Conservation (phyloP, 2,329 filamentous ascomycete genomes). For the Botrytis fabae region DNA sequence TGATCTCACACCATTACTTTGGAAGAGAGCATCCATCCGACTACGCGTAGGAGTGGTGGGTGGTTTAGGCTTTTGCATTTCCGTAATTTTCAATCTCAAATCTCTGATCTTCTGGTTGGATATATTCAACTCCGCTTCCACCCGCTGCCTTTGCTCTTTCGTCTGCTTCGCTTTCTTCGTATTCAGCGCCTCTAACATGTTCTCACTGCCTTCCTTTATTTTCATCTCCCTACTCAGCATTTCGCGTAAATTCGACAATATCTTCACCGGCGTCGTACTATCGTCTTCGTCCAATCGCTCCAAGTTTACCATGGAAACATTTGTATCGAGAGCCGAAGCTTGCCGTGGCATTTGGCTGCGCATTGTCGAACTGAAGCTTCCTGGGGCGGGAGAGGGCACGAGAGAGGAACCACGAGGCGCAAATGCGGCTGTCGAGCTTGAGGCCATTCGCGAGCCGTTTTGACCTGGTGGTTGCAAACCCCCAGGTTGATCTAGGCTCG, state of each 20-base stretch:
- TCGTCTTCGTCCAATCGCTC: conserved; percentile 66
- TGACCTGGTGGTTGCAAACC: conserved; percentile 49
- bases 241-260: conserved; percentile 74
- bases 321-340: conserved; percentile 58
- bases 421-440: conserved; percentile 60
- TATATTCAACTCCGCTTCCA: conserved; percentile 86
- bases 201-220: conserved; percentile 97
- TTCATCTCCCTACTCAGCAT: conserved; percentile 93
- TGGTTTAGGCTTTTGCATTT: conserved; percentile 54
- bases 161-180: conserved; percentile 94
- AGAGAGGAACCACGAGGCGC: conserved; percentile 68
- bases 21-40: conserved; percentile 51
- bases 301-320: conserved; percentile 49
- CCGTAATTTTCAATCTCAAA: conserved; percentile 60
- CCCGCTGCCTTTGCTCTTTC: conserved; percentile 75
- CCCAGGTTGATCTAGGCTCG: conserved; percentile 59
- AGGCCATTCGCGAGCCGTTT: conserved; percentile 52
- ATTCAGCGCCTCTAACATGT: conserved; percentile 92
- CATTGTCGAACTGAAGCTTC: conserved; percentile 88
- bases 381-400: conserved; percentile 68
- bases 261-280: conserved; percentile 63
- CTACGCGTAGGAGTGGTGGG: conserved; percentile 50
- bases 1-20: conserved; percentile 54
- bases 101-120: conserved; percentile 74
- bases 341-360: conserved; percentile 68